A percentile compares a stretch with the other conserved stretches of the same genome.
Evolutionary conservation across 2,329 filamentous ascomycete species (phyloP).

Genomic region (Neobulgaria alba): DNA sequence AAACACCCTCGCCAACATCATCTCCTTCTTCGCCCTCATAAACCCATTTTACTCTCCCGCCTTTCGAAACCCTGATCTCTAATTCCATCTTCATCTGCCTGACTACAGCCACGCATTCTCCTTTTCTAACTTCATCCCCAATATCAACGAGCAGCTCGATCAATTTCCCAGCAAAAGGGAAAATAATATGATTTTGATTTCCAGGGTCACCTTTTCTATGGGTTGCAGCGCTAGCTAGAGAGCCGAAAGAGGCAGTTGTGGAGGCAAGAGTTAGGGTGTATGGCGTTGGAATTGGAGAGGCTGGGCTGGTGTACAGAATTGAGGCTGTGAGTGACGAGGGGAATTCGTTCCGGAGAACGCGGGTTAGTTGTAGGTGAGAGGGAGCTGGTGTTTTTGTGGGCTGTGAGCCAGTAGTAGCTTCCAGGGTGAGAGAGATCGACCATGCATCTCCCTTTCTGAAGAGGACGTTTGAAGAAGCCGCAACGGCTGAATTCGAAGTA

Average conservation of each 20-base stretch:
- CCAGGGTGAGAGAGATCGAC: conserved; percentile 39
- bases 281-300: conserved; percentile 37
- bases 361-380: conserved; percentile 45
- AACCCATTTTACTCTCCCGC: no score
- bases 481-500: conserved; percentile 5
- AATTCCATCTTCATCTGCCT: no score
- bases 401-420: no score
- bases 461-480: conserved; percentile 33
- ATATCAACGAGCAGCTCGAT: no score
- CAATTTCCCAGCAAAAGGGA: conserved; percentile 50
- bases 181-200: conserved; percentile 42
- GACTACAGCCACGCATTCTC: no score
- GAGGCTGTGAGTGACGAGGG: conserved; percentile 46
- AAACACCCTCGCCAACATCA: no score
- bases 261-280: conserved; percentile 33
- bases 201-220: conserved; percentile 41
- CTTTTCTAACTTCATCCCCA: no score
- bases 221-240: conserved; percentile 37
- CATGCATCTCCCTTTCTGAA: conserved; percentile 53
- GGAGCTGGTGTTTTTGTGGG: conserved; percentile 18
- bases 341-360: conserved; percentile 51
- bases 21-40: no score
- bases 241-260: conserved; percentile 38
- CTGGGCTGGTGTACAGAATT: conserved; percentile 37
- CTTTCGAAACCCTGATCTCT: no score